These are phyloP conservation scores for Platismatia glauca DNA, from an alignment of 495 filamentous ascomycete species.

Conservation along the genomic window DNA sequence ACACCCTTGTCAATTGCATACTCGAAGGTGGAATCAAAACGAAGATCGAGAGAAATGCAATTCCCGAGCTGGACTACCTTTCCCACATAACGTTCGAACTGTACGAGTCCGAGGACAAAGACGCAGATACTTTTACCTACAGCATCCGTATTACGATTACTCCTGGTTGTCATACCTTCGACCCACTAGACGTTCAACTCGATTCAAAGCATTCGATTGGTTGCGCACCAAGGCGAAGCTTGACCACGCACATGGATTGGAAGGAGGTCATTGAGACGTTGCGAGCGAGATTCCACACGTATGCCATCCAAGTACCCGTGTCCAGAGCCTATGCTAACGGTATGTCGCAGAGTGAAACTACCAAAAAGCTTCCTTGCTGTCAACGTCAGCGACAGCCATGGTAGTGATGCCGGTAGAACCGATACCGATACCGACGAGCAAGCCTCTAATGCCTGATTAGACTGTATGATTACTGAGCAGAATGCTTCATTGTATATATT, in stretches of 20 bases:
- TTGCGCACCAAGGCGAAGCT: constrained; percentile 74
- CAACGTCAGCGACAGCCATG: constrained; percentile 67
- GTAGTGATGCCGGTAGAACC: background rate
- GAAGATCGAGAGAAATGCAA: constrained; percentile 81
- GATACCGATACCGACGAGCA: background rate
- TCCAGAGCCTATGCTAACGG: constrained; percentile 13
- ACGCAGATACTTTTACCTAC: constrained; percentile 69
- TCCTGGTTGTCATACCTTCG: constrained; percentile 91
- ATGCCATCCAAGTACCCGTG: constrained; percentile 32
- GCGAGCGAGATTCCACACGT: constrained; percentile 89
- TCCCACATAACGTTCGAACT: constrained; percentile 95
- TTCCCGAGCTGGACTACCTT: constrained; percentile 96
- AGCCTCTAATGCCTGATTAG: constrained; percentile 1
- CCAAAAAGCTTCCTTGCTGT: constrained; percentile 89
- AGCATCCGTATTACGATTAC: constrained; percentile 92
- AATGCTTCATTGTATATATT: background rate
- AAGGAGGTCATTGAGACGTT: constrained; percentile 90
- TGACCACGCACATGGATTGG: constrained; percentile 93
- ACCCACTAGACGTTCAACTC: constrained; percentile 89
- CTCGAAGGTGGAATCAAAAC: constrained; percentile 91
- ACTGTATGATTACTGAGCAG: background rate
- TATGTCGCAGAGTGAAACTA: constrained; percentile 66
- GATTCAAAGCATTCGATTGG: constrained; percentile 93
- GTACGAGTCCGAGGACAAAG: constrained; percentile 82
- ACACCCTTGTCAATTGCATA: constrained; percentile 95